Percentiles rank a stretch among this genome's conserved stretches.
phyloP scores from a whole-genome alignment of 2,329 filamentous ascomycete species.

The Aspergillus novoparasiticus region DNA sequence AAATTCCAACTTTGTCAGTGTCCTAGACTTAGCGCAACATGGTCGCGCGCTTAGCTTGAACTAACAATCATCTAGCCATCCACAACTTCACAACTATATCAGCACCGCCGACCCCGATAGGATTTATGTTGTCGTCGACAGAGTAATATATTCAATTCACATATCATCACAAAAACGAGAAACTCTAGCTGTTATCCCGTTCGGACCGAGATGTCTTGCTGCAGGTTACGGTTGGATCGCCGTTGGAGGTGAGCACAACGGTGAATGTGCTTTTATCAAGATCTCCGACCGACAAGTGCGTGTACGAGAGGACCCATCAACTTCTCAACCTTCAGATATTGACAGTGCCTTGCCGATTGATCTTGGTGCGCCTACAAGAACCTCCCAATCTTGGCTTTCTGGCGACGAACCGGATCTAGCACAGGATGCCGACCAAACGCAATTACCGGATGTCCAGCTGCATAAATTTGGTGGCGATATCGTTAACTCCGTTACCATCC shows the following conservation, averaged over 20 bases:
- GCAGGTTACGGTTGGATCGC: slow-evolving; percentile 86
- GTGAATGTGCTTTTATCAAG: slow-evolving; percentile 81
- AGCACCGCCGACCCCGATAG: slow-evolving; percentile 74
- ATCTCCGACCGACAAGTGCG: slow-evolving; percentile 49
- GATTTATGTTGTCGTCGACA: slow-evolving; percentile 81
- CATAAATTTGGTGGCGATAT: slow-evolving; percentile 65
- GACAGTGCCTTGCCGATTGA: slow-evolving; percentile 61
- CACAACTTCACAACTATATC: slow-evolving; percentile 78
- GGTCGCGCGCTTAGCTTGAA: slow-evolving; percentile 6
- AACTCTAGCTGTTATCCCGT: slow-evolving; percentile 70
- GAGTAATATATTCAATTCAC: slow-evolving; percentile 73
- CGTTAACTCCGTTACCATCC: slow-evolving; percentile 68
- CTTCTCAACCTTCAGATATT: slow-evolving; percentile 48
- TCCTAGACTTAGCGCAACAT: slow-evolving; percentile 19
- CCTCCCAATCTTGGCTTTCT: slow-evolving; percentile 27
- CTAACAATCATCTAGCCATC: slow-evolving; percentile 38
- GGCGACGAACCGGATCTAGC: slow-evolving; percentile 22
- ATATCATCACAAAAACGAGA: slow-evolving; percentile 70
- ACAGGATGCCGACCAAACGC: slow-evolving; percentile 23
- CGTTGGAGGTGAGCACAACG: slow-evolving; percentile 79
- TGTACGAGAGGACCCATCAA: slow-evolving; percentile 41
- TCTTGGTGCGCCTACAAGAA: slow-evolving; percentile 33
- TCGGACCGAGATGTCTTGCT: slow-evolving; percentile 80
- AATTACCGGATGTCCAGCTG: slow-evolving; percentile 52
- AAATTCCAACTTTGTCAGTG: slow-evolving; percentile 66